These are phyloP conservation scores for Casuarina glauca DNA, from an alignment of 306 rosid genomes.

Conservation along the genomic window DNA sequence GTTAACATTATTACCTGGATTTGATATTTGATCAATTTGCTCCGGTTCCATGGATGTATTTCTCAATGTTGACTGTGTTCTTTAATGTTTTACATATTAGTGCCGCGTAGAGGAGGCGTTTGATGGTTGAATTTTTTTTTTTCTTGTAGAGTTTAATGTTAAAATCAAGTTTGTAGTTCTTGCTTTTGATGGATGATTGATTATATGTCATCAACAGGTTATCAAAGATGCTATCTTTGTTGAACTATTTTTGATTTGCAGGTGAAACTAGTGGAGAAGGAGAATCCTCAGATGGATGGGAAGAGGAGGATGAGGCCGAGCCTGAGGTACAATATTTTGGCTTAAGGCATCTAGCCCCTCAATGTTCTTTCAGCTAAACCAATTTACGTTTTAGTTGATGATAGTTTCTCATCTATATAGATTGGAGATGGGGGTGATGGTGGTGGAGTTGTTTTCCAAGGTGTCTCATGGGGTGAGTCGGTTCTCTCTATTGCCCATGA, in stretches of 20 bases:
- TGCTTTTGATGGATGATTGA: slow-evolving; percentile 8
- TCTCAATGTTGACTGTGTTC: neutral
- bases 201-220: too few species aligned
- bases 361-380: slow-evolving; percentile 20
- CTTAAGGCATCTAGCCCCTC: slow-evolving; percentile 11
- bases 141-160: slow-evolving; percentile 3
- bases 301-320: slow-evolving; percentile 58
- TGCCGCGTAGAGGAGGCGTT: neutral
- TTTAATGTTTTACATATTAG: neutral
- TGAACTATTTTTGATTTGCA: slow-evolving; percentile 31
- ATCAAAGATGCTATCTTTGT: slow-evolving; percentile 6
- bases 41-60: neutral
- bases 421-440: slow-evolving; percentile 87
- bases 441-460: slow-evolving; percentile 77
- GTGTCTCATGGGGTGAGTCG: slow-evolving; percentile 77
- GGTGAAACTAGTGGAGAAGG: slow-evolving; percentile 53
- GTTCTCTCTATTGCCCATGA: slow-evolving; percentile 67
- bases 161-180: neutral
- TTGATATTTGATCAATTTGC: neutral
- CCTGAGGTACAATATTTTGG: slow-evolving; percentile 54
- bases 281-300: slow-evolving; percentile 49
- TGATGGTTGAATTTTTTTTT: slow-evolving; percentile 3
- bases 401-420: slow-evolving; percentile 37
- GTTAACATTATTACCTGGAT: neutral
- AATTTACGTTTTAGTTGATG: slow-evolving; percentile 11